Evolutionary conservation across 495 filamentous ascomycete genomes (phyloP).

Genomic region (Penicillium bovifimosum): DNA sequence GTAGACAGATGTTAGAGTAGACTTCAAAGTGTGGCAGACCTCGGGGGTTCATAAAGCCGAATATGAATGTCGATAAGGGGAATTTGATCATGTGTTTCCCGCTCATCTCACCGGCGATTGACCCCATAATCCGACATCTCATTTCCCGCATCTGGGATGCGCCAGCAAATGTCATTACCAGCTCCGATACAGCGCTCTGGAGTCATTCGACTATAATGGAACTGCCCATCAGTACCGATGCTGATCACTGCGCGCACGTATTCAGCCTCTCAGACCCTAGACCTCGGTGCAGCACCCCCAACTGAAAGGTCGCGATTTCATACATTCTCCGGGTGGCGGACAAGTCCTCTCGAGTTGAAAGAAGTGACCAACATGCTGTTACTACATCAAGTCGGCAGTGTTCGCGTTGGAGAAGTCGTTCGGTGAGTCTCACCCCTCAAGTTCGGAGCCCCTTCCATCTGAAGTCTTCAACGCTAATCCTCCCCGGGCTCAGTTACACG

Average conservation of each 20-base stretch:
- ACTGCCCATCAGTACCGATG: slow-evolving; percentile 31
- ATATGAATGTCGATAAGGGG: not conserved
- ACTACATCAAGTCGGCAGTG: slow-evolving; percentile 78
- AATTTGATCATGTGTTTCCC: slow-evolving; percentile 2
- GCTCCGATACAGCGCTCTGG: not conserved
- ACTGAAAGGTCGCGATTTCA: slow-evolving; percentile 26
- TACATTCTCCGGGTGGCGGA: slow-evolving; percentile 39
- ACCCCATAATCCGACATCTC: not conserved
- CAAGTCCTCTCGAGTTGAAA: slow-evolving; percentile 14
- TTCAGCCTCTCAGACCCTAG: slow-evolving; percentile 39
- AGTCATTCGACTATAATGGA: slow-evolving; percentile 15
- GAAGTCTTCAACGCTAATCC: not conserved
- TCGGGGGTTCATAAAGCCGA: not conserved
- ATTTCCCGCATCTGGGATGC: not conserved
- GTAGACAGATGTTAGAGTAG: not conserved
- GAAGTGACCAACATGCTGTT: slow-evolving; percentile 65
- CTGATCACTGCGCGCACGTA: slow-evolving; percentile 47
- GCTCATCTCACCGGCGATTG: not conserved
- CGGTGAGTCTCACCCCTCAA: slow-evolving; percentile 37
- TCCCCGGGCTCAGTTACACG: slow-evolving; percentile 58
- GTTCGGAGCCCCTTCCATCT: not conserved
- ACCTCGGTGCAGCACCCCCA: slow-evolving; percentile 22
- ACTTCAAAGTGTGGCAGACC: not conserved
- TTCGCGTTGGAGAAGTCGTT: slow-evolving; percentile 89
- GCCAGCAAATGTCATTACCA: not conserved